Evolutionary conservation across 2,329 filamentous ascomycete genomes (phyloP).

Genomic region (Hypoxylon sp.): DNA sequence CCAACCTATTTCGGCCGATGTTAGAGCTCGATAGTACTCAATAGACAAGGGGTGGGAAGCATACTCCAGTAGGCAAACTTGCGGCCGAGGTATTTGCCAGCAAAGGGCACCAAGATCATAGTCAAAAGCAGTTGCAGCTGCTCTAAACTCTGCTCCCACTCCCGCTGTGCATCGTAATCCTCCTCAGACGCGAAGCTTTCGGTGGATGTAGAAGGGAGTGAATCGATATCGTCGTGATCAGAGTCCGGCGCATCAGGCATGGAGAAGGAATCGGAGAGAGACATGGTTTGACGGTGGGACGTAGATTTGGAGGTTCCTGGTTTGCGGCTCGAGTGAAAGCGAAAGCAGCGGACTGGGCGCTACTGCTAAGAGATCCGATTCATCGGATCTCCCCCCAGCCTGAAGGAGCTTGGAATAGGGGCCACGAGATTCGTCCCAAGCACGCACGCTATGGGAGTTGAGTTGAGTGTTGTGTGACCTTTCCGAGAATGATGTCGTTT

Average conservation of each 20-base stretch:
- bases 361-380: slow-evolving; percentile 38
- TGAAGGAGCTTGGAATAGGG: slow-evolving; percentile 4
- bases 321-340: slow-evolving; percentile 20
- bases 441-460: slow-evolving; percentile 4
- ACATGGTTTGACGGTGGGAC: slow-evolving; percentile 41
- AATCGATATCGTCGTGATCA: slow-evolving; percentile 68
- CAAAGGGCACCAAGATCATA: slow-evolving; percentile 93
- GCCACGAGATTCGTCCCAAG: slow-evolving; percentile 18
- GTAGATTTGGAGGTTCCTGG: slow-evolving; percentile 39
- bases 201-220: slow-evolving; percentile 68
- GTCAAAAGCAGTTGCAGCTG: slow-evolving; percentile 92
- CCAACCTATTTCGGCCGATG: slow-evolving; percentile 70
- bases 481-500: slow-evolving; percentile 12
- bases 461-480: slow-evolving; percentile 3
- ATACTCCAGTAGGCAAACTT: slow-evolving; percentile 97
- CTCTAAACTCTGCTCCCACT: slow-evolving; percentile 94
- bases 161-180: slow-evolving; percentile 84
- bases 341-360: slow-evolving; percentile 36
- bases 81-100: slow-evolving; percentile 93
- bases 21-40: slow-evolving; percentile 22
- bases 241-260: slow-evolving; percentile 58
- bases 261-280: slow-evolving; percentile 59
- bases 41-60: slow-evolving; percentile 46
- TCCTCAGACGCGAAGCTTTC: slow-evolving; percentile 63
- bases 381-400: slow-evolving; percentile 36